Conservation (phyloP, 1,284 basidiomycete species). For the Fomitopsis pinicola region DNA sequence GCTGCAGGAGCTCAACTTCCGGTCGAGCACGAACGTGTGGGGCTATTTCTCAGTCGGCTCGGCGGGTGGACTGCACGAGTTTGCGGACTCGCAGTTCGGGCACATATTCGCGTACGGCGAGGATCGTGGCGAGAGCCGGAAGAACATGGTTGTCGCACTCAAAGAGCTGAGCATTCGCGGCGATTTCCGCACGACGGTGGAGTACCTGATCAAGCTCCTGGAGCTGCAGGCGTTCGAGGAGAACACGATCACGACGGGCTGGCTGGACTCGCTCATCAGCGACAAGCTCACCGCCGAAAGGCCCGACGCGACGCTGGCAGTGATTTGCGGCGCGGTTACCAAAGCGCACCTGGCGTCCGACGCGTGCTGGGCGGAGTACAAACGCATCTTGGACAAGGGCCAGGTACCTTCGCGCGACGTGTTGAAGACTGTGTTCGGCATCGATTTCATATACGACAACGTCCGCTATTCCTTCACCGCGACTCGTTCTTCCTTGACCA, state of each 20-base stretch:
- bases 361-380: conserved; percentile 91
- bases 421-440: conserved; percentile 94
- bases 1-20: conserved; percentile 98
- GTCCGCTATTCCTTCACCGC: conserved; percentile 95
- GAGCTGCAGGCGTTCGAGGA: conserved; percentile 96
- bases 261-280: conserved; percentile 97
- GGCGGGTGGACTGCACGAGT: conserved; percentile 97
- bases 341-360: conserved; percentile 93
- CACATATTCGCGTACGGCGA: conserved; percentile 99
- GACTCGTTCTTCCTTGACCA: conserved; percentile 82
- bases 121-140: conserved; percentile 91
- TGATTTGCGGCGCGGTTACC: conserved; percentile 95
- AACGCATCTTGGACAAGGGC: conserved; percentile 94
- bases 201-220: conserved; percentile 97
- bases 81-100: conserved; percentile 97
- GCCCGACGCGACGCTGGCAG: conserved; percentile 88
- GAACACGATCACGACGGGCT: conserved; percentile 98
- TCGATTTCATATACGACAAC: conserved; percentile 99
- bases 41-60: conserved; percentile 98
- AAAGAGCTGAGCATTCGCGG: conserved; percentile 99
- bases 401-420: conserved; percentile 95
- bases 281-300: conserved; percentile 96
- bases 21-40: conserved; percentile 98
- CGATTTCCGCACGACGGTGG: conserved; percentile 98
- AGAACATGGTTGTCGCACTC: conserved; percentile 99